phyloP scores from a whole-genome alignment of 495 filamentous ascomycete species.

The Podospora sp. region DNA sequence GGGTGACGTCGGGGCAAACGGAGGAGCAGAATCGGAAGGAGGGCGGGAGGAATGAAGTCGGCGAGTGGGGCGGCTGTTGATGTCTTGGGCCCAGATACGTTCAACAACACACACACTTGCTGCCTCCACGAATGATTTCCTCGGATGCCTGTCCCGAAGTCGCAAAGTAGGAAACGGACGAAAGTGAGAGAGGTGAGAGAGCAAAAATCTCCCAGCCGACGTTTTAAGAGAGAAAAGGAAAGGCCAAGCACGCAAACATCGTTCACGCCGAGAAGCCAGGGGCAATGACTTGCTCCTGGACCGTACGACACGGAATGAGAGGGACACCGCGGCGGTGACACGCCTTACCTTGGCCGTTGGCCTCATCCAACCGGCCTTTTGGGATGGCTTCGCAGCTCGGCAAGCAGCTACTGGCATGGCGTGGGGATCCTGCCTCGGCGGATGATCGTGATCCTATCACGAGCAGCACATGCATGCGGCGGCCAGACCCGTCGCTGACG shows the following conservation, averaged over 20 bases:
- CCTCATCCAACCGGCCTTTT: conserved; percentile 27
- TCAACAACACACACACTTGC: not conserved
- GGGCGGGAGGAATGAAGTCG: not conserved
- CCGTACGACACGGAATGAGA: conserved; percentile 15
- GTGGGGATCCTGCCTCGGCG: conserved; percentile 7
- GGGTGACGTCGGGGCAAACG: conserved; percentile 16
- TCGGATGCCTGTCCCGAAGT: not conserved
- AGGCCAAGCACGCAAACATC: not conserved
- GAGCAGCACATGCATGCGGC: conserved; percentile 12
- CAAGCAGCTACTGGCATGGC: conserved; percentile 16
- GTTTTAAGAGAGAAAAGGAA: not conserved
- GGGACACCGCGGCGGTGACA: conserved; percentile 12
- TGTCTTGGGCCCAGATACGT: not conserved
- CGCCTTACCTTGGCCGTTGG: conserved; percentile 3
- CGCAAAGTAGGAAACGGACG: not conserved
- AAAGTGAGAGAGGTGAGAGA: not conserved
- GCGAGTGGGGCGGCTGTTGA: not conserved
- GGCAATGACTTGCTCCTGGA: not conserved
- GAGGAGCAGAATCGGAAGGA: not conserved
- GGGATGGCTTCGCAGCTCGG: conserved; percentile 17
- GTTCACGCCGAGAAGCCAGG: conserved; percentile 2
- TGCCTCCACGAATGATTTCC: not conserved
- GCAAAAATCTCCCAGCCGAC: not conserved
- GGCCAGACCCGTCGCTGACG: conserved; percentile 23
- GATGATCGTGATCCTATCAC: conserved; percentile 22